These are phyloP conservation scores for Parietaria judaica DNA, from an alignment of 306 rosid species.

Conservation along the genomic window DNA sequence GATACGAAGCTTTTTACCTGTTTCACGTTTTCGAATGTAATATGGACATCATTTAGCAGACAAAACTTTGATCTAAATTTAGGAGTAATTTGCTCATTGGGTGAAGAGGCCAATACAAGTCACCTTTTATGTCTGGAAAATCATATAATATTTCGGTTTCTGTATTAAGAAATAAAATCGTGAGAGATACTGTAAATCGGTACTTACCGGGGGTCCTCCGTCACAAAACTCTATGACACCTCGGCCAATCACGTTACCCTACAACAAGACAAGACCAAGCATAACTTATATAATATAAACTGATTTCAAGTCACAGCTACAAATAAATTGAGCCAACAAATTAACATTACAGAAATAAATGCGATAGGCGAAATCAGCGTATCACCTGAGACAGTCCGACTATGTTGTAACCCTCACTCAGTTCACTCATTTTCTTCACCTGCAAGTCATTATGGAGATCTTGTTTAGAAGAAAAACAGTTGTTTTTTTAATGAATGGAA, in stretches of 20 bases:
- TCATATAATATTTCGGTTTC: background rate
- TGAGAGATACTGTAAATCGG: conserved; percentile 12
- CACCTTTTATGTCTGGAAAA: too few species aligned
- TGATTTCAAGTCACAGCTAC: too few species aligned
- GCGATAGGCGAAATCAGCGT: background rate
- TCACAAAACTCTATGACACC: conserved; percentile 75
- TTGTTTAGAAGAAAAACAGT: conserved; percentile 11
- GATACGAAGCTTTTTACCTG: conserved; percentile 75
- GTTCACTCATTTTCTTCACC: conserved; percentile 67
- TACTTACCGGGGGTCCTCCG: conserved; percentile 79
- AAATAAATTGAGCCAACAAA: too few species aligned
- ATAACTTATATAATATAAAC: too few species aligned
- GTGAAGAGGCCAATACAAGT: too few species aligned
- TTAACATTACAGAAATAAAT: too few species aligned
- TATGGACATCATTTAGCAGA: background rate
- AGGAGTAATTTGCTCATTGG: background rate
- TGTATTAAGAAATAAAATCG: background rate
- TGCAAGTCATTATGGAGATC: conserved; percentile 25
- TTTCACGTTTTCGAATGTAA: conserved; percentile 4
- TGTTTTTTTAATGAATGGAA: conserved; percentile 9
- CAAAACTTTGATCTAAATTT: background rate
- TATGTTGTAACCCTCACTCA: conserved; percentile 67
- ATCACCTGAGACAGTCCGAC: conserved; percentile 95
- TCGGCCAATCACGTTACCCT: conserved; percentile 74
- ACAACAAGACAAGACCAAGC: conserved; percentile 14